phyloP scores from a whole-genome alignment of 1,284 basidiomycete species.

The Trichosporon ovoides region DNA sequence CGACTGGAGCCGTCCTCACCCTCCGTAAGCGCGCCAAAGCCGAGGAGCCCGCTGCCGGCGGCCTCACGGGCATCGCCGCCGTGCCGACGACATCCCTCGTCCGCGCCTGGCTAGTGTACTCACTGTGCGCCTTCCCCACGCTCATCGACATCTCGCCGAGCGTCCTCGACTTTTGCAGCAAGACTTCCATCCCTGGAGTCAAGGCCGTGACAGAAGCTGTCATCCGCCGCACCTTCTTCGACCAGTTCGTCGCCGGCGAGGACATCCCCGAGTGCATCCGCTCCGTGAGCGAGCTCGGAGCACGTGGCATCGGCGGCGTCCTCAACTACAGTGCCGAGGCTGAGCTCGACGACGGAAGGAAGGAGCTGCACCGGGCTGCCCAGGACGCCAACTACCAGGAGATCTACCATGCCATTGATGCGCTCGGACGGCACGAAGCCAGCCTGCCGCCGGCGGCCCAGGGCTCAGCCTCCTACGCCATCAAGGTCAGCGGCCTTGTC shows the following conservation, averaged over 20 bases:
- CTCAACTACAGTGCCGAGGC: constrained; percentile 84
- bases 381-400: constrained; percentile 30
- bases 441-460: constrained; percentile 19
- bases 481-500: constrained; percentile 59
- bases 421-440: constrained; percentile 73
- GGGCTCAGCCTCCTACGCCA: constrained; percentile 69
- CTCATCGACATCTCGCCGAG: constrained; percentile 72
- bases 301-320: constrained; percentile 67
- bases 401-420: constrained; percentile 62
- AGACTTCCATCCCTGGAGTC: constrained; percentile 59
- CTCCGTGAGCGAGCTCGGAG: constrained; percentile 60
- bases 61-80: constrained; percentile 10
- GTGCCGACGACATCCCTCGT: constrained; percentile 49
- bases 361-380: constrained; percentile 6
- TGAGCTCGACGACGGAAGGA: constrained; percentile 52
- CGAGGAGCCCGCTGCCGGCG: constrained; percentile 4
- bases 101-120: constrained; percentile 73
- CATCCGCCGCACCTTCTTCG: constrained; percentile 78
- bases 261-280: constrained; percentile 65
- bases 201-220: constrained; percentile 62
- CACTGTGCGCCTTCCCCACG: constrained; percentile 67
- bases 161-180: constrained; percentile 60
- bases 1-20: constrained; percentile 6
- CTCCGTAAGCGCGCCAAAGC: constrained; percentile 3
- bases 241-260: constrained; percentile 79